Base-by-base conservation (phyloP, 2,329 filamentous ascomycete species). In the Colletotrichum sp. region DNA sequence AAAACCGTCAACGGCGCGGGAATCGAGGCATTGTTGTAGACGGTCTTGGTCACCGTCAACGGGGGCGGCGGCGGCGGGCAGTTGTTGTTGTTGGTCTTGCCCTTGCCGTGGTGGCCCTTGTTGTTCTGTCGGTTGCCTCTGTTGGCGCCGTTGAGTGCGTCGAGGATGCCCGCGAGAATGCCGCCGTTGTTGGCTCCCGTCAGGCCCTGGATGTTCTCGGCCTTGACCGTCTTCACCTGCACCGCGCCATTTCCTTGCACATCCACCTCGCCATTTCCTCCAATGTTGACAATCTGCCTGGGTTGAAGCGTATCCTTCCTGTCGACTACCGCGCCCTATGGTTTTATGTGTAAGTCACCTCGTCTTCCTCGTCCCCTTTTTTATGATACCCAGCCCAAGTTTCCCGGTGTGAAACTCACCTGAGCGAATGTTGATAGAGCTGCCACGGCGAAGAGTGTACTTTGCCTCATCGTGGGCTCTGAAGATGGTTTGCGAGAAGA, bases 401-500 rank as follows among this genome's bases (percentile, higher is more conserved):
- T 24, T 13, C 43, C 43, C 43, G 10, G 43, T 52, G 43, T 52
- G 3, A 52, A 65, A 76, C 78, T 59, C 72, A 79, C 78, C 78
- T 78, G 77, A 57, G 73, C 48, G 64, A 77, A n/a, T 66, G 78
- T 66, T 18, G 75, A 68, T 57, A 78, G 71, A 68, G 77, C 73
- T 67, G 71, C 78, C 72, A 78, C 77, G 67, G 75, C 65, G 67
- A 79, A 72, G 60, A 71, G 59, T 39, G 72, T 36, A 71, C 71
- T 71, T 24, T 73, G 71, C 75, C 78, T 79, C 78, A 79, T 79
- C 71, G 67, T 79, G 75, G 72, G 69, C 75, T 75, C 67, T 43
- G 30, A 61, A 43, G 12, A 64, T 64, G 39, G 10, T 52, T 52
- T 36, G 63, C 60, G 66, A 52, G 68, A 30, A 52, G 43, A 74